phyloP scores from a whole-genome alignment of 2,329 filamentous ascomycete genomes.

The Fusarium floridanum region DNA sequence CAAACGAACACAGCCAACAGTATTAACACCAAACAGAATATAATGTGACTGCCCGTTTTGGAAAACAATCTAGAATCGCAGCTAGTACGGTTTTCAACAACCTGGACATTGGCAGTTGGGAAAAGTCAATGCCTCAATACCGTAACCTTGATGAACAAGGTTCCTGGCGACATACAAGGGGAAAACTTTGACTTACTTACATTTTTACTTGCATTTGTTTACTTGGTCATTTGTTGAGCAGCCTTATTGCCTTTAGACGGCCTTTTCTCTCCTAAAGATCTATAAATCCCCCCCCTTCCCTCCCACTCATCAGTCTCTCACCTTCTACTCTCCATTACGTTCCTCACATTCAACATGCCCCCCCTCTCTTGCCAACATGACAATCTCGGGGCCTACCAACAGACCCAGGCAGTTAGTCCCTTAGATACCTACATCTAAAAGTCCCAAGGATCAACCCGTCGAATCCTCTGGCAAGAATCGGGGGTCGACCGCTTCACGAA shows the following conservation, averaged over 20 bases:
- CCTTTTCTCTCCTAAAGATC: not conserved
- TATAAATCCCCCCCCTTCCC: not conserved
- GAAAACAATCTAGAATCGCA: not conserved
- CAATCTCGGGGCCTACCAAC: not conserved
- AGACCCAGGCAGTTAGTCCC: too few species aligned
- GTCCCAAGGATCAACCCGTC: not conserved
- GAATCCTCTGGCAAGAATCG: not conserved
- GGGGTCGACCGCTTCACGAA: not conserved
- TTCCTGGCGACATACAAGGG: not conserved
- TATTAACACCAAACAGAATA: not conserved
- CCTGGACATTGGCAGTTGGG: not conserved
- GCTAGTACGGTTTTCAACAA: not conserved
- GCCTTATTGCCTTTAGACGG: not conserved
- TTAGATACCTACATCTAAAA: not conserved
- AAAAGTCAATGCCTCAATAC: not conserved
- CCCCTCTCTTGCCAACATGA: not conserved
- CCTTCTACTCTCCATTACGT: not conserved
- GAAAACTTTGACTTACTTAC: not conserved
- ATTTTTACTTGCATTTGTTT: not conserved
- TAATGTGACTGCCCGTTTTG: not conserved
- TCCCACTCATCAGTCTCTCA: not conserved
- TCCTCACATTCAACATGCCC: not conserved
- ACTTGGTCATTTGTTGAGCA: not conserved
- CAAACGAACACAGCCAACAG: not conserved
- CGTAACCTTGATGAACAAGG: not conserved